Base-by-base conservation (phyloP, 768 basidiomycete species). In the Wakefieldia striispora region DNA sequence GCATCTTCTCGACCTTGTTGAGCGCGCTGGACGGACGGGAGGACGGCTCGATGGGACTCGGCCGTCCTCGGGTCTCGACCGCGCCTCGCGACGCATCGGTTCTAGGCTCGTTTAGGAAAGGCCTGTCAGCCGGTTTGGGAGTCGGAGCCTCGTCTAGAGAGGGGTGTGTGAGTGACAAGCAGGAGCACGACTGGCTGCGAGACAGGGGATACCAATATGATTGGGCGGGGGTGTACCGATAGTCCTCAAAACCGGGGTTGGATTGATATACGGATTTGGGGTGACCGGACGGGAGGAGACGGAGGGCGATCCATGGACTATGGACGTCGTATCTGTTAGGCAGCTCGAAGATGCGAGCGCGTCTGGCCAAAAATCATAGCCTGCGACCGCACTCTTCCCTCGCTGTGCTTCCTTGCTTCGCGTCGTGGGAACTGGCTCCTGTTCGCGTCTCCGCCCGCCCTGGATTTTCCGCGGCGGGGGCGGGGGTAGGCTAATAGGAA, bases 191-290 rank as follows among this genome's bases (percentile, higher is more conserved):
- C n/a, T 17, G 42, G 29, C 35, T 11, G 34, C 36, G 40, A 40
- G 26, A 43, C 44, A 31, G 35, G 24, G 29, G 58, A 27, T 40
- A 62, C 65, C 65, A 12, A 40, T 24, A 29, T 57, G 60, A 4
- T 16, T 8, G 20, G 19, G 31, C 16, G 39, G 50, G 17, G 43
- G 24, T 14, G 53, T 49, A 40, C 55, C 39, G 39, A 52, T 29
- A 44, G 50, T 33, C 4, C 16, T 23, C 29, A 64, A 17, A 29
- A 53, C 29, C 17, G 73, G 74, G 6, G 71, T 51, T 1, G 72
- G 71, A 50, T 72, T 73, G 53, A 72, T 62, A 47, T 64, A 71
- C 12, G 71, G 69, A 49, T 72, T 73, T 24, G 60, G 53, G 1
- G 64, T 62, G 4, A 43, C 55, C 1, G 57, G 48, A 29, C 61